Conservation (phyloP, 148 eudicot genomes). For the Rhododendron henanense region DNA sequence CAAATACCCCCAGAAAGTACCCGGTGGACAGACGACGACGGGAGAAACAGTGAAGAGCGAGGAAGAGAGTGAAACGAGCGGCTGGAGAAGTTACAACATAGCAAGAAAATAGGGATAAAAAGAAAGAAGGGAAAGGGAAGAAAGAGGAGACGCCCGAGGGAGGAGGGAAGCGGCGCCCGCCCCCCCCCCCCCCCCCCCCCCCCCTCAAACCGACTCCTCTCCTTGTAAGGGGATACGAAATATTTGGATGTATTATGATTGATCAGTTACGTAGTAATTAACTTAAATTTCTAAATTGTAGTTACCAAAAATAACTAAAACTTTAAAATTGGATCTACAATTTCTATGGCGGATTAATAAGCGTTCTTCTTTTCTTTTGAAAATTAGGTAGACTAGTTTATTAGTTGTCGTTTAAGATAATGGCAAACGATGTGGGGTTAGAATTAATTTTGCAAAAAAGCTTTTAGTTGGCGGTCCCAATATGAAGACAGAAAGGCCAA, state of each 20-base stretch:
- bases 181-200: too few species aligned
- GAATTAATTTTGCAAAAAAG: not conserved
- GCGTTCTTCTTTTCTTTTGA: not conserved
- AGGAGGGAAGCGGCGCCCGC: too few species aligned
- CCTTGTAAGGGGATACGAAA: not conserved
- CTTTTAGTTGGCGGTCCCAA: constrained; percentile 8
- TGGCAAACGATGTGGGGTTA: not conserved
- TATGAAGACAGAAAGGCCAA: not conserved
- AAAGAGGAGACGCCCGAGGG: too few species aligned
- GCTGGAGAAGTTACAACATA: too few species aligned
- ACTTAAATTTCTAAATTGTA: too few species aligned
- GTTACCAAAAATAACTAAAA: not conserved
- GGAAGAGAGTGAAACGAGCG: too few species aligned
- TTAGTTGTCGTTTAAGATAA: not conserved
- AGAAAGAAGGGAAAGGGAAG: not conserved
- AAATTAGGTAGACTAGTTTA: not conserved
- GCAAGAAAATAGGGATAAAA: too few species aligned
- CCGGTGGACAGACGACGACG: too few species aligned
- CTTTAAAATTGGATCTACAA: not conserved
- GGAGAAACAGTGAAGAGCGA: too few species aligned
- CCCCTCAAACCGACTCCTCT: too few species aligned
- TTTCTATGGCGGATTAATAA: not conserved
- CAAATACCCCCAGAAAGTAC: too few species aligned
- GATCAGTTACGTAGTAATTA: too few species aligned
- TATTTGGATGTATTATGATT: not conserved